phyloP scores from a whole-genome alignment of 768 basidiomycete species.

The Tephrocybe rancida region DNA sequence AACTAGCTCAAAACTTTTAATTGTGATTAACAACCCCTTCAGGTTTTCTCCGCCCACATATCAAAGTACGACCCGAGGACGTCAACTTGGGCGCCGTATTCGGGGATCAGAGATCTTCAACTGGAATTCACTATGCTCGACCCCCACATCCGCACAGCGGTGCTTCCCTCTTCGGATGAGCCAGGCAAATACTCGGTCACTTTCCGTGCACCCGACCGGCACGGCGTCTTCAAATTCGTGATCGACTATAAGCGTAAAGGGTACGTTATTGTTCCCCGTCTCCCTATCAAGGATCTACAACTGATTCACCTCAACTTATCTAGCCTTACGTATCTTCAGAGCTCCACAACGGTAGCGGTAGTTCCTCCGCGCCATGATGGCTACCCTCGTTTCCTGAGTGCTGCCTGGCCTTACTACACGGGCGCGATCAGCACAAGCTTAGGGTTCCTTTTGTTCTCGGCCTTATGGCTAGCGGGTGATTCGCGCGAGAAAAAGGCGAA shows the following conservation, averaged over 20 bases:
- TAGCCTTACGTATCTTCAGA: constrained; percentile 77
- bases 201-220: constrained; percentile 92
- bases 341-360: constrained; percentile 78
- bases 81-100: constrained; percentile 71
- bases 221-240: constrained; percentile 98
- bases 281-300: not conserved
- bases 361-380: constrained; percentile 95
- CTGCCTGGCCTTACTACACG: constrained; percentile 95
- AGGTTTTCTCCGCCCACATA: constrained; percentile 78
- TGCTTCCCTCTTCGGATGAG: constrained; percentile 55
- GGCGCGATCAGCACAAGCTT: constrained; percentile 89
- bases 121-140: constrained; percentile 99
- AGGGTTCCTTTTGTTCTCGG: constrained; percentile 85
- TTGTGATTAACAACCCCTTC: constrained; percentile 5
- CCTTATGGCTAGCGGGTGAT: constrained; percentile 86
- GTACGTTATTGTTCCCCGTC: constrained; percentile 40
- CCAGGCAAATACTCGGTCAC: constrained; percentile 77
- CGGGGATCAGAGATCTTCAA: constrained; percentile 77
- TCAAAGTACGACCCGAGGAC: constrained; percentile 64
- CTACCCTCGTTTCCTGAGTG: constrained; percentile 92
- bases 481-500: constrained; percentile 62
- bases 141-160: constrained; percentile 86
- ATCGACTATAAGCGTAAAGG: constrained; percentile 89
- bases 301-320: constrained; percentile 7
- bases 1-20: not conserved